These are phyloP conservation scores for Gastrolobium bilobum DNA, from an alignment of 306 rosid genomes.

Conservation along the genomic window DNA sequence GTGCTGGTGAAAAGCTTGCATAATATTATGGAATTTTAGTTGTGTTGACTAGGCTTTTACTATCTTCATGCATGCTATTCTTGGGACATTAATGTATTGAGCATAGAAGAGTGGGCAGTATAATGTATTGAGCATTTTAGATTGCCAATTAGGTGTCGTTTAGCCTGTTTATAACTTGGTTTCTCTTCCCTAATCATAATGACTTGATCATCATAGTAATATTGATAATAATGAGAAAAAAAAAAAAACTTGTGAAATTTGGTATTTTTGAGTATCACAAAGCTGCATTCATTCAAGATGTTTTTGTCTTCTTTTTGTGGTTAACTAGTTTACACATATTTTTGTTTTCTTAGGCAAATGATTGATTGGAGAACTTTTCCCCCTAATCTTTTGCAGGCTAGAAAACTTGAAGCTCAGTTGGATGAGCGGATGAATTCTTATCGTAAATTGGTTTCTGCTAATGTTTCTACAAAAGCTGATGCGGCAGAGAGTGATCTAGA, in stretches of 20 bases:
- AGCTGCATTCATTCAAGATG: constrained; percentile 12
- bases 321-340: constrained; percentile 33
- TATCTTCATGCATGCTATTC: constrained; percentile 14
- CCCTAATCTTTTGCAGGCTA: constrained; percentile 66
- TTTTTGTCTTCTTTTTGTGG: constrained; percentile 16
- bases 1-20: neutral
- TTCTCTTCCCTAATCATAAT: neutral
- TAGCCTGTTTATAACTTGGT: constrained; percentile 7
- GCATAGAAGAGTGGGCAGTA: constrained; percentile 6
- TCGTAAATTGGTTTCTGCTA: constrained; percentile 86
- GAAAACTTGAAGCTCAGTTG: constrained; percentile 96
- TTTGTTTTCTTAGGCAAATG: constrained; percentile 22
- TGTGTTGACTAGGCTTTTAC: constrained; percentile 10
- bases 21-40: constrained; percentile 25
- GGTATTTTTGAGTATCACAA: constrained; percentile 22
- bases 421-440: constrained; percentile 93
- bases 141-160: neutral
- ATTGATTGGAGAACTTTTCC: constrained; percentile 35
- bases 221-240: neutral
- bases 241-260: neutral
- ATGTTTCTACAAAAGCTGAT: constrained; percentile 74
- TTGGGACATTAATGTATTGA: neutral
- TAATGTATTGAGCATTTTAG: constrained; percentile 17
- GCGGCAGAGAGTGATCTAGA: constrained; percentile 74
- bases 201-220: neutral